phyloP scores from a whole-genome alignment of 2,329 filamentous ascomycete species.

The Chrysosporium keratinophilum region DNA sequence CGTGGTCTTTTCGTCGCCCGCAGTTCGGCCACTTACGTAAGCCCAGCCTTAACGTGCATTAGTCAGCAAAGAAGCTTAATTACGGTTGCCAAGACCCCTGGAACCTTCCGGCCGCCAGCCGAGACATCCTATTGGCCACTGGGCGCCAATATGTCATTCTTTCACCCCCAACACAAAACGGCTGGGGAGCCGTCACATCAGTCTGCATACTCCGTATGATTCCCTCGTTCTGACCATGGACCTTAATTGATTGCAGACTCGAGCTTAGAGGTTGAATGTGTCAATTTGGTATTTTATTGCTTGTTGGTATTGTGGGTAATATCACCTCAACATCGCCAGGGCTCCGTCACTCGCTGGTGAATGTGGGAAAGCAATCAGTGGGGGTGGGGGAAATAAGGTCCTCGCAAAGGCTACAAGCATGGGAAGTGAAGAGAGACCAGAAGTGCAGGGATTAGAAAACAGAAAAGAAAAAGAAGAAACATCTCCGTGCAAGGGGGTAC shows the following conservation, averaged over 20 bases:
- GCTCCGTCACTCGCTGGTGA: background rate
- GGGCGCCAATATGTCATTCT: no score
- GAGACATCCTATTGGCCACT: no score
- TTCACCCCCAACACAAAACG: no score
- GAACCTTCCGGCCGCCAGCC: no score
- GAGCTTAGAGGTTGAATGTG: no score
- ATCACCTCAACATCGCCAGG: background rate
- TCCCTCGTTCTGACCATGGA: no score
- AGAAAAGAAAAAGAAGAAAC: background rate
- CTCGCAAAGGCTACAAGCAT: slow-evolving; percentile 1
- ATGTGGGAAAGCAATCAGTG: background rate
- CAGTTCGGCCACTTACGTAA: background rate
- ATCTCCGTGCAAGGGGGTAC: background rate
- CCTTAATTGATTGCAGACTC: no score
- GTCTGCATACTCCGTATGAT: no score
- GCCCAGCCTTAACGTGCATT: background rate
- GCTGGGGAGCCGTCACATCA: no score
- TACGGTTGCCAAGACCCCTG: no score
- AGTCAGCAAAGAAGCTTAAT: slow-evolving; percentile 1
- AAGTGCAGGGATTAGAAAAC: background rate
- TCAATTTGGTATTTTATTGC: background rate
- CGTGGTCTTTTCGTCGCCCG: slow-evolving; percentile 11
- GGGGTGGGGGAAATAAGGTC: background rate
- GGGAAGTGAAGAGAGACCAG: background rate
- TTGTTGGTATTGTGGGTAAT: background rate